These are phyloP conservation scores for Ogataea hybrid DNA, from an alignment of 1,139 yeast species.

Conservation along the genomic window DNA sequence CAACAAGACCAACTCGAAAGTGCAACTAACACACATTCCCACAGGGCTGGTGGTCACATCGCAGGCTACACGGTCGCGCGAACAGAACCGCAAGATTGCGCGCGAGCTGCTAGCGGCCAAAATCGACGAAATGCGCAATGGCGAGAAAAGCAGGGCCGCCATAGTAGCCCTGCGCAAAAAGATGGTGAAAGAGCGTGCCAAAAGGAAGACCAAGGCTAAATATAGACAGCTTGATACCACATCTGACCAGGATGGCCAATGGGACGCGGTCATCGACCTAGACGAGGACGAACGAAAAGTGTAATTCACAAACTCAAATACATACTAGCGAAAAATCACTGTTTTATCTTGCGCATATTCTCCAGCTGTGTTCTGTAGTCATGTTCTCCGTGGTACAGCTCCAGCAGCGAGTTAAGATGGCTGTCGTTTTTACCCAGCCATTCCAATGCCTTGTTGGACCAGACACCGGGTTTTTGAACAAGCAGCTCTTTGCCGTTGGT, in stretches of 20 bases:
- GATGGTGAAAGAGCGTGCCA: conserved; percentile 50
- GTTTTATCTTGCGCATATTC: conserved; percentile 15
- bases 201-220: conserved; percentile 54
- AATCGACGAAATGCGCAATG: conserved; percentile 51
- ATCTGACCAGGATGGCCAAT: conserved; percentile 21
- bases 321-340: neutral
- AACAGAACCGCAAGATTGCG: conserved; percentile 80
- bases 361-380: conserved; percentile 19
- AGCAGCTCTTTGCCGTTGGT: conserved; percentile 28
- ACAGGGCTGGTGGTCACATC: conserved; percentile 87
- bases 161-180: conserved; percentile 50
- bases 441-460: conserved; percentile 30
- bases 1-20: conserved; percentile 91
- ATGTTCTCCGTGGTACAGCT: conserved; percentile 25
- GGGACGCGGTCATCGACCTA: conserved; percentile 11
- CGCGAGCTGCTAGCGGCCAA: conserved; percentile 77
- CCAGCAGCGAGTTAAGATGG: conserved; percentile 17
- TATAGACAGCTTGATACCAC: conserved; percentile 45
- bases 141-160: conserved; percentile 53
- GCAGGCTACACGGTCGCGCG: conserved; percentile 86
- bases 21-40: conserved; percentile 81
- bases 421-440: conserved; percentile 20
- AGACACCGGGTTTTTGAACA: conserved; percentile 26
- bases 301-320: neutral
- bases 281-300: conserved; percentile 12